These are phyloP conservation scores for Agaricus sinodeliciosus DNA, from an alignment of 768 basidiomycete species.

Conservation along the genomic window DNA sequence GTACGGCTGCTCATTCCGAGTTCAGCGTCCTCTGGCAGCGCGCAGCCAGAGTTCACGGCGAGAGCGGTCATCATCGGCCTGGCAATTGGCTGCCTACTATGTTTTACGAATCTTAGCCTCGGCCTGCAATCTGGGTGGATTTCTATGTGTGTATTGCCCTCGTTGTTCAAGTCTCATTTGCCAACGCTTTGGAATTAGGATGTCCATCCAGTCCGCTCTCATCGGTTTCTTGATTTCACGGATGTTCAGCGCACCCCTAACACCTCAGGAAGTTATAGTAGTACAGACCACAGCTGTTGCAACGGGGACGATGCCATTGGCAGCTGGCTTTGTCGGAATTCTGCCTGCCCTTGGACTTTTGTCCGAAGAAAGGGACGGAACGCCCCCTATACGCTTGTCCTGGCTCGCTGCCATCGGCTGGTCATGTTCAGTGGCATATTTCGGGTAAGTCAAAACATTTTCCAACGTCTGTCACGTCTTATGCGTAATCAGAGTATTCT, in stretches of 20 bases:
- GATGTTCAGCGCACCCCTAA: constrained; percentile 63
- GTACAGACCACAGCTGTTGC: constrained; percentile 95
- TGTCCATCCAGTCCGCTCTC: constrained; percentile 92
- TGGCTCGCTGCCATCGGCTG: constrained; percentile 74
- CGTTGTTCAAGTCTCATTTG: background rate
- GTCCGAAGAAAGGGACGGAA: constrained; percentile 68
- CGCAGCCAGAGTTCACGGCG: constrained; percentile 36
- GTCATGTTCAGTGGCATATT: constrained; percentile 91
- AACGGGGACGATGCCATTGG: constrained; percentile 84
- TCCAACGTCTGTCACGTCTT: background rate
- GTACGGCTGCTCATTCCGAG: background rate
- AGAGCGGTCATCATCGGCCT: constrained; percentile 73
- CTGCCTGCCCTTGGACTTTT: constrained; percentile 84
- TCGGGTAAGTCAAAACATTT: constrained; percentile 47
- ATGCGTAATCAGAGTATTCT: constrained; percentile 61
- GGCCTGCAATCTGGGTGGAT: constrained; percentile 90
- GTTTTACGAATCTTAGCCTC: constrained; percentile 88
- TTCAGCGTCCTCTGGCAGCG: constrained; percentile 5
- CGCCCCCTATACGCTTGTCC: constrained; percentile 65
- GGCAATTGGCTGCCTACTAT: constrained; percentile 78
- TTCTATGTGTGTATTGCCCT: constrained; percentile 51
- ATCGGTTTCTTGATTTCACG: constrained; percentile 85
- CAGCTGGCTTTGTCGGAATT: constrained; percentile 86
- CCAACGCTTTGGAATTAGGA: constrained; percentile 40
- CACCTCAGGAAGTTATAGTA: constrained; percentile 91